Percentiles rank a stretch among this genome's conserved stretches.
Evolutionary conservation across 2,329 filamentous ascomycete genomes (phyloP).

Genomic region (Cryphonectria radicalis): DNA sequence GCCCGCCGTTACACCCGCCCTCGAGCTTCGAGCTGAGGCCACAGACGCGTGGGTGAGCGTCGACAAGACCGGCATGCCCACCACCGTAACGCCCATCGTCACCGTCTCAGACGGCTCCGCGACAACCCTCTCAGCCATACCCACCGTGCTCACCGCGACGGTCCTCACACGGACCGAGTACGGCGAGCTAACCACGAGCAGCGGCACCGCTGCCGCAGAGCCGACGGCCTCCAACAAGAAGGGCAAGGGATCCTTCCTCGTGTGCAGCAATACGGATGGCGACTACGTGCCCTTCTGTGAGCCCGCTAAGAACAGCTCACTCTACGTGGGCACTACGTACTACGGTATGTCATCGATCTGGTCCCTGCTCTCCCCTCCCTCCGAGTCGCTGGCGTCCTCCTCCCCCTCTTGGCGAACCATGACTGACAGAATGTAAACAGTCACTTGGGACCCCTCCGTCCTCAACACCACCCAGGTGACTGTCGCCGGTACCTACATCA

Average conservation of each 20-base stretch:
- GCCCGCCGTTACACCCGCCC: slow-evolving; percentile 14
- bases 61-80: slow-evolving; percentile 50
- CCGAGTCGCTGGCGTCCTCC: background rate
- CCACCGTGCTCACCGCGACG: slow-evolving; percentile 47
- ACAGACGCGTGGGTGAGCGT: slow-evolving; percentile 58
- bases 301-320: slow-evolving; percentile 47
- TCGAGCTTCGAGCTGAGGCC: slow-evolving; percentile 19
- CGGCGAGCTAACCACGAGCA: slow-evolving; percentile 40
- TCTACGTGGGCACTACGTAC: slow-evolving; percentile 53
- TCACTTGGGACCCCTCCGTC: slow-evolving; percentile 60
- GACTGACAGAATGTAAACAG: slow-evolving; percentile 39
- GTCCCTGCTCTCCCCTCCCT: background rate
- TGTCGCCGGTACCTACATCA: slow-evolving; percentile 45
- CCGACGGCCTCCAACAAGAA: slow-evolving; percentile 49
- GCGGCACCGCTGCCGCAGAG: slow-evolving; percentile 46
- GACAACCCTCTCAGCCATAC: slow-evolving; percentile 43
- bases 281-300: slow-evolving; percentile 56
- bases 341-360: slow-evolving; percentile 47
- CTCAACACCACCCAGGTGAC: slow-evolving; percentile 50
- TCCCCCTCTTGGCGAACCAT: slow-evolving; percentile 5
- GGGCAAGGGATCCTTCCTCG: slow-evolving; percentile 53
- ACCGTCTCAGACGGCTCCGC: slow-evolving; percentile 50
- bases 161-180: slow-evolving; percentile 41
- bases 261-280: slow-evolving; percentile 54
- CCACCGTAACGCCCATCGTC: slow-evolving; percentile 54